Conservation (phyloP, 495 filamentous ascomycete species). For the Neurospora sp. region DNA sequence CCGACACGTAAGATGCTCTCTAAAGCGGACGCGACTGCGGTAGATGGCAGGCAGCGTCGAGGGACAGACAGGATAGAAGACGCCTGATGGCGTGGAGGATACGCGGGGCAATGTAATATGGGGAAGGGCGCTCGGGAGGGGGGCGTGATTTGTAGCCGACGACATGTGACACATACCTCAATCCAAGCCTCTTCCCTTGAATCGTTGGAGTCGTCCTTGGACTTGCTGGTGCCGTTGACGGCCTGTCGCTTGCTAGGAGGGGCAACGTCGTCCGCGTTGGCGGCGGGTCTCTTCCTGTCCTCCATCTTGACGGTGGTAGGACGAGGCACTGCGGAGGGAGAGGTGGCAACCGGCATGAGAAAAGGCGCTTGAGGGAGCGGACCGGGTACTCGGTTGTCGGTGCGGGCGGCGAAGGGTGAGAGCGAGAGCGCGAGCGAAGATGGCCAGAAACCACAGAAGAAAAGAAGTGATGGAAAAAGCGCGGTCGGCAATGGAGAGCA, state of each 20-base stretch:
- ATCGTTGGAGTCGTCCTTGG: slow-evolving; percentile 62
- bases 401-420: slow-evolving; percentile 12
- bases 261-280: slow-evolving; percentile 63
- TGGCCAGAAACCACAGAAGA: slow-evolving; percentile 9
- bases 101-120: not conserved
- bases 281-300: slow-evolving; percentile 86
- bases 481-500: not conserved
- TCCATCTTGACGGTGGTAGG: slow-evolving; percentile 79
- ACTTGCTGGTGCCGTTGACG: slow-evolving; percentile 63
- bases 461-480: not conserved
- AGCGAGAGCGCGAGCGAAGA: slow-evolving; percentile 18
- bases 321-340: slow-evolving; percentile 57
- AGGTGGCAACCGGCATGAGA: slow-evolving; percentile 77
- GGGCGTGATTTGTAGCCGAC: slow-evolving; percentile 1
- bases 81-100: slow-evolving; percentile 1
- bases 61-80: slow-evolving; percentile 1
- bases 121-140: slow-evolving; percentile 10
- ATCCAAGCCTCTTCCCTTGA: slow-evolving; percentile 70
- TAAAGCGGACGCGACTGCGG: slow-evolving; percentile 7
- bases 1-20: slow-evolving; percentile 4
- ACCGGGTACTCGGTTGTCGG: not conserved
- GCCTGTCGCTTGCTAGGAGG: slow-evolving; percentile 83
- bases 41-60: not conserved
- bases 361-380: slow-evolving; percentile 15
- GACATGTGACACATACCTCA: slow-evolving; percentile 58